A percentile compares a stretch with the other conserved stretches of the same genome.
Evolutionary conservation across 805 yeast genomes (phyloP).

Genomic region (Scheffersomyces spartinae): DNA sequence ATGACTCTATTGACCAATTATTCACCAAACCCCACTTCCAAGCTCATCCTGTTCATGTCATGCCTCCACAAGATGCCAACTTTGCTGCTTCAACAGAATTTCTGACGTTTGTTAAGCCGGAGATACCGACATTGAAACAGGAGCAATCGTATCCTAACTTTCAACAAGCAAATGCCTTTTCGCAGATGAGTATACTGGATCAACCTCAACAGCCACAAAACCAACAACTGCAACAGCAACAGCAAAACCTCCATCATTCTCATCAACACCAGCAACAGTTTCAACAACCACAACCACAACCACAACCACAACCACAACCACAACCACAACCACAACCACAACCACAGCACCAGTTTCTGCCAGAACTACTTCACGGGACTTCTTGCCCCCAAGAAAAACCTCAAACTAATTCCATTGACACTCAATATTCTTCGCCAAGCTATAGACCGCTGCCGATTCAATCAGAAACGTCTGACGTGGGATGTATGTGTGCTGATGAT

Average conservation of each 20-base stretch:
- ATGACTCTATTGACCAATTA: conserved; percentile 2
- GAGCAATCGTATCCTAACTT: background rate
- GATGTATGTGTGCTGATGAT: conserved; percentile 16
- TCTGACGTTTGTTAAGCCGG: background rate
- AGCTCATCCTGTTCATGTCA: background rate
- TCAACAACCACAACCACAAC: background rate
- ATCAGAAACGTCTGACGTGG: background rate
- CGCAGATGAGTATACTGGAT: background rate
- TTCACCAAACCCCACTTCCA: background rate
- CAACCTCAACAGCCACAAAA: conserved; percentile 3
- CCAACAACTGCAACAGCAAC: conserved; percentile 2
- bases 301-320: conserved; percentile 1
- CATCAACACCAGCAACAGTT: background rate
- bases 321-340: background rate
- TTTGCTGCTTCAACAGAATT: background rate
- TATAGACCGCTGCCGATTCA: background rate
- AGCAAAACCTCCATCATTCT: conserved; percentile 1
- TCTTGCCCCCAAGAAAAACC: background rate
- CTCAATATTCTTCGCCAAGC: background rate
- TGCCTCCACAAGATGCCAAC: background rate
- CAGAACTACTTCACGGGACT: background rate
- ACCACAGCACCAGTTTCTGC: background rate
- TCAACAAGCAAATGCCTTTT: background rate
- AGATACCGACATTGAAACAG: background rate
- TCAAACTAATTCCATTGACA: background rate